Conservation (phyloP, 352 stramenopile species). For the Phytophthora uliginosa region DNA sequence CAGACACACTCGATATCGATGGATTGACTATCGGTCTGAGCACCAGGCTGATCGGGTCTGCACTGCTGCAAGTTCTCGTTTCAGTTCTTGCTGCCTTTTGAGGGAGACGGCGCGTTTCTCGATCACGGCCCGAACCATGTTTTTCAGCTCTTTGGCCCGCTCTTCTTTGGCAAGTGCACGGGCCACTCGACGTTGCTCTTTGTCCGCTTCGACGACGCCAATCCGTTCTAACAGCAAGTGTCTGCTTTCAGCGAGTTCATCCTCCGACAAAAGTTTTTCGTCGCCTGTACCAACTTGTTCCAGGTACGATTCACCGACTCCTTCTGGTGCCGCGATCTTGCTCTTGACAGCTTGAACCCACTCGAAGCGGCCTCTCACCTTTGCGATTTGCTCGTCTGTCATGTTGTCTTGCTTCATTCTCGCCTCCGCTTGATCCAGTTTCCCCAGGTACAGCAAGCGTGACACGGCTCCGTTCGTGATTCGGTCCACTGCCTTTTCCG, state of each 20-base stretch:
- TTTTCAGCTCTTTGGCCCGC: conserved; percentile 40
- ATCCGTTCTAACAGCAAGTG: conserved; percentile 44
- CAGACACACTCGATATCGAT: neutral
- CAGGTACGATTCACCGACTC: conserved; percentile 17
- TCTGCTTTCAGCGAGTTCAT: conserved; percentile 45
- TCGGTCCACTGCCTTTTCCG: conserved; percentile 60
- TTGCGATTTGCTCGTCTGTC: conserved; percentile 56
- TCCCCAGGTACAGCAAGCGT: conserved; percentile 56
- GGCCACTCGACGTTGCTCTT: conserved; percentile 39
- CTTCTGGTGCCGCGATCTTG: conserved; percentile 14
- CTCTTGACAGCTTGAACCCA: conserved; percentile 42
- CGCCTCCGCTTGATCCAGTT: conserved; percentile 47
- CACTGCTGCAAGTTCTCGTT: conserved; percentile 30
- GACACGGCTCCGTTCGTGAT: conserved; percentile 67
- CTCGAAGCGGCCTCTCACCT: conserved; percentile 48
- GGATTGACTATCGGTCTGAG: too few relatives aligned
- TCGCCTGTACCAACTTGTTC: conserved; percentile 16
- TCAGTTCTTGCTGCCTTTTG: conserved; percentile 43
- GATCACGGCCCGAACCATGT: conserved; percentile 43
- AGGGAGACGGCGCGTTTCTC: conserved; percentile 44
- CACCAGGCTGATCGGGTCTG: conserved; percentile 34
- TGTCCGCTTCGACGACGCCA: conserved; percentile 26
- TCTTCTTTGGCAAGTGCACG: conserved; percentile 46
- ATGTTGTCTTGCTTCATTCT: conserved; percentile 52
- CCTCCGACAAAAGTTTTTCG: conserved; percentile 29